Percentiles rank a stretch among this genome's conserved stretches.
Conservation (phyloP, 306 rosid genomes). For the Malus sieversii region DNA sequence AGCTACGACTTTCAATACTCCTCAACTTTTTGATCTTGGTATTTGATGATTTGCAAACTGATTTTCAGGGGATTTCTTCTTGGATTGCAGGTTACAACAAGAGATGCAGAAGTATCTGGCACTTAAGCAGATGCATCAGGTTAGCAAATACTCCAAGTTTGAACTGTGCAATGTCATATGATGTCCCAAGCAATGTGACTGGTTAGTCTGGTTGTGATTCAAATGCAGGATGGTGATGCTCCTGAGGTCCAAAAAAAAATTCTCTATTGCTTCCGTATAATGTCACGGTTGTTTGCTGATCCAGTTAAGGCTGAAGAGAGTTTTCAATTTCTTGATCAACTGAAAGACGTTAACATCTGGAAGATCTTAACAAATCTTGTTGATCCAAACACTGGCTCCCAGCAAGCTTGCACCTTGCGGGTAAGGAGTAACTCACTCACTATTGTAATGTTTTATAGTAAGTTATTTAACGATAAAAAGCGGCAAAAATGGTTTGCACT, state of each 20-base stretch:
- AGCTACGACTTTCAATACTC: constrained; percentile 16
- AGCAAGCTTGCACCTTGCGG: constrained; percentile 58
- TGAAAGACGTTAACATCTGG: constrained; percentile 95
- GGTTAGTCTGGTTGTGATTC: constrained; percentile 18
- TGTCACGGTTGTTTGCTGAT: constrained; percentile 86
- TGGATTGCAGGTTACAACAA: constrained; percentile 80
- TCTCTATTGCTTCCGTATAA: constrained; percentile 63
- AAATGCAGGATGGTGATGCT: constrained; percentile 76
- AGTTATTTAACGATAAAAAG: background rate
- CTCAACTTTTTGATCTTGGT: constrained; percentile 15
- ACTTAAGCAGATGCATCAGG: constrained; percentile 71
- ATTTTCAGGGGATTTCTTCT: constrained; percentile 33
- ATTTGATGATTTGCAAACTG: constrained; percentile 27
- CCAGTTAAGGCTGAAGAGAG: constrained; percentile 78
- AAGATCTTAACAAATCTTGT: constrained; percentile 78
- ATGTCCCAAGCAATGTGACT: constrained; percentile 24
- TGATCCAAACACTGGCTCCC: constrained; percentile 68
- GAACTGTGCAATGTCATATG: constrained; percentile 14
- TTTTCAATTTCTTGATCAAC: constrained; percentile 78
- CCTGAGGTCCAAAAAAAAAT: constrained; percentile 74
- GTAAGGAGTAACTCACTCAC: constrained; percentile 35
- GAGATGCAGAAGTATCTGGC: constrained; percentile 94
- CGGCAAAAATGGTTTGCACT: background rate
- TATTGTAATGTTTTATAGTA: background rate
- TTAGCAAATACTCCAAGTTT: constrained; percentile 33